Conservation (phyloP, 768 basidiomycete species). For the Butyriboletus loyo region DNA sequence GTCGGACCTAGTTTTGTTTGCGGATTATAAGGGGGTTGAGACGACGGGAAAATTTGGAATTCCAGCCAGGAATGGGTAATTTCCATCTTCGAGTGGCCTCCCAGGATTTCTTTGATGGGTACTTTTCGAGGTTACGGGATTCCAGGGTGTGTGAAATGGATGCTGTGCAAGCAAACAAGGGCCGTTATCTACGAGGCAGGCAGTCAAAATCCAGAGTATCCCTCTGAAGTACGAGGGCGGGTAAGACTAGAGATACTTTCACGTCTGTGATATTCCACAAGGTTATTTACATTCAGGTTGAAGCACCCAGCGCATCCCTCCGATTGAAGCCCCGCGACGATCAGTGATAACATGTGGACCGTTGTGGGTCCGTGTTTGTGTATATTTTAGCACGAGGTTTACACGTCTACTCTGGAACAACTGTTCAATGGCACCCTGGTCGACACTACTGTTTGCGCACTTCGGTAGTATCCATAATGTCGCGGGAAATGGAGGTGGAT, state of each 20-base stretch:
- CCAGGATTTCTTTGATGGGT: neutral
- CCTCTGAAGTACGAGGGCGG: neutral
- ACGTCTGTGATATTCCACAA: neutral
- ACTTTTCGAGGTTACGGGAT: neutral
- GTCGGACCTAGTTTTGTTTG: neutral
- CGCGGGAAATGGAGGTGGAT: neutral
- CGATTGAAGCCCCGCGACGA: slow-evolving; percentile 2
- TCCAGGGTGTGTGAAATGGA: neutral
- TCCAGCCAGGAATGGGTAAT: neutral
- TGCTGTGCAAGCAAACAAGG: neutral
- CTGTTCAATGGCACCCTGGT: neutral
- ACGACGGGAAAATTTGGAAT: neutral
- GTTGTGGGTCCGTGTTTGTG: slow-evolving; percentile 10
- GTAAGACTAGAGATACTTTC: neutral
- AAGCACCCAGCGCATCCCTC: slow-evolving; percentile 3
- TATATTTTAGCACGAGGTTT: slow-evolving; percentile 7
- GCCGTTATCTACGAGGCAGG: neutral
- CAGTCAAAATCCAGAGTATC: too few species aligned
- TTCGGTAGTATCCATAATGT: neutral
- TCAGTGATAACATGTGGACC: neutral
- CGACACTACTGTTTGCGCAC: neutral
- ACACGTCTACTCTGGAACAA: neutral
- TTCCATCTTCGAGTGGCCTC: neutral
- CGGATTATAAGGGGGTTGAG: neutral
- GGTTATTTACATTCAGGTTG: neutral